These are phyloP conservation scores for Kurtzmaniella natalensis DNA, from an alignment of 1,139 yeast species.

Conservation along the genomic window DNA sequence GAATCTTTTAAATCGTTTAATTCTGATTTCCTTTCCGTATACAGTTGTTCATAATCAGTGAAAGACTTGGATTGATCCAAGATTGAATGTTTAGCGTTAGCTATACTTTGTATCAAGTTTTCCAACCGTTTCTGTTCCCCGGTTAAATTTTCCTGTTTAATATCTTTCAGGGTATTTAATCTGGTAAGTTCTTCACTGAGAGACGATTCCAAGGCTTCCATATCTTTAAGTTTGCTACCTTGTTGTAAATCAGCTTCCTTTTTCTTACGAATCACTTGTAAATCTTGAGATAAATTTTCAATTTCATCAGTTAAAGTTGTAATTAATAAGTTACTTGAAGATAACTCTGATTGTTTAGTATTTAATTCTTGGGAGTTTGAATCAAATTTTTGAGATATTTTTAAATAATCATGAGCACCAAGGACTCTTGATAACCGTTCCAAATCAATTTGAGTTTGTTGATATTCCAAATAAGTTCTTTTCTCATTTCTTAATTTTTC, in stretches of 20 bases:
- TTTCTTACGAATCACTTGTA: slow-evolving; percentile 49
- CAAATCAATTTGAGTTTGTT: slow-evolving; percentile 75
- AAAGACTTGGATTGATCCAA: slow-evolving; percentile 26
- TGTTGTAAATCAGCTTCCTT: slow-evolving; percentile 59
- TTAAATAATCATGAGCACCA: slow-evolving; percentile 69
- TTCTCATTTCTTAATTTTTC: slow-evolving; percentile 79
- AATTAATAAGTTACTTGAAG: slow-evolving; percentile 31
- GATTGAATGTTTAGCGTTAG: slow-evolving; percentile 19
- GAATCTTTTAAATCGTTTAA: slow-evolving; percentile 44
- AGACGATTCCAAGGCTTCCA: slow-evolving; percentile 58
- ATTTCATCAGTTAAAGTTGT: slow-evolving; percentile 54
- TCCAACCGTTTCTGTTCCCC: slow-evolving; percentile 38
- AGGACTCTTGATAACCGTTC: slow-evolving; percentile 73
- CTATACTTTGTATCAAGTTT: slow-evolving; percentile 14
- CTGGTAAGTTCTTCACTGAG: slow-evolving; percentile 67
- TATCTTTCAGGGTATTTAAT: slow-evolving; percentile 56
- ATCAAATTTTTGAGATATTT: slow-evolving; percentile 37
- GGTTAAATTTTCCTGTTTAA: slow-evolving; percentile 48
- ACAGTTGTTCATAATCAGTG: slow-evolving; percentile 28
- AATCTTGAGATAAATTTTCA: slow-evolving; percentile 54
- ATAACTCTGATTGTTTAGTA: slow-evolving; percentile 32
- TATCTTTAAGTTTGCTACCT: slow-evolving; percentile 57
- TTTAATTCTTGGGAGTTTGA: slow-evolving; percentile 36
- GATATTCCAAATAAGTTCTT: slow-evolving; percentile 78
- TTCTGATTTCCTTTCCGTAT: slow-evolving; percentile 38